phyloP scores from a whole-genome alignment of 2,329 filamentous ascomycete species.

The Colletotrichum abscissum region DNA sequence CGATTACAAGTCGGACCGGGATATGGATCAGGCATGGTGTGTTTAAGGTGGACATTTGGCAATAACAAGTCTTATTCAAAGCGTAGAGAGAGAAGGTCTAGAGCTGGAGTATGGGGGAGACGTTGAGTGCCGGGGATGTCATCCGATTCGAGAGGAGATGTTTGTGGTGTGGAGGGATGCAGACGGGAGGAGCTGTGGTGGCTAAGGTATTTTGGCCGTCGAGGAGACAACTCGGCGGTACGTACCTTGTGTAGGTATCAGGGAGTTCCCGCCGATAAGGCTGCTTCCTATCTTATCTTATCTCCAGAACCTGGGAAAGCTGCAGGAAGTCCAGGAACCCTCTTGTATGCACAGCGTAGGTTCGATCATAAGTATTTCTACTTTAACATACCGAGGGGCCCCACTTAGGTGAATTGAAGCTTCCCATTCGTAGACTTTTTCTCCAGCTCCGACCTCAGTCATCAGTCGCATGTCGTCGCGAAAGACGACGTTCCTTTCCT shows the following conservation, averaged over 20 bases:
- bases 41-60: background rate
- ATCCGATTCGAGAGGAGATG: background rate
- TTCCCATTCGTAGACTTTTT: constrained; percentile 20
- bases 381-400: background rate
- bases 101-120: background rate
- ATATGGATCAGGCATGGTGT: background rate
- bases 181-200: constrained; percentile 2
- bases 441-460: constrained; percentile 6
- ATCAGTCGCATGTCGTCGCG: constrained; percentile 18
- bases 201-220: background rate
- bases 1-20: constrained; percentile 17
- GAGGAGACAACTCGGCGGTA: background rate
- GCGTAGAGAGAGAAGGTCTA: background rate
- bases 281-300: background rate
- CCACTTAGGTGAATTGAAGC: constrained; percentile 5
- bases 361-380: background rate
- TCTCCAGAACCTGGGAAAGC: background rate
- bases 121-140: background rate
- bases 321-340: too few species aligned
- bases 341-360: too few species aligned
- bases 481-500: constrained; percentile 1
- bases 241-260: background rate
- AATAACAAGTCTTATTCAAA: background rate
- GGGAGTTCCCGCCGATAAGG: background rate
- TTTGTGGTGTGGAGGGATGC: constrained; percentile 2